A percentile compares a stretch with the other conserved stretches of the same genome.
These are phyloP conservation scores for Pelagomonas calceolata DNA, from an alignment of 108 stramenopile genomes.

Conservation along the genomic window DNA sequence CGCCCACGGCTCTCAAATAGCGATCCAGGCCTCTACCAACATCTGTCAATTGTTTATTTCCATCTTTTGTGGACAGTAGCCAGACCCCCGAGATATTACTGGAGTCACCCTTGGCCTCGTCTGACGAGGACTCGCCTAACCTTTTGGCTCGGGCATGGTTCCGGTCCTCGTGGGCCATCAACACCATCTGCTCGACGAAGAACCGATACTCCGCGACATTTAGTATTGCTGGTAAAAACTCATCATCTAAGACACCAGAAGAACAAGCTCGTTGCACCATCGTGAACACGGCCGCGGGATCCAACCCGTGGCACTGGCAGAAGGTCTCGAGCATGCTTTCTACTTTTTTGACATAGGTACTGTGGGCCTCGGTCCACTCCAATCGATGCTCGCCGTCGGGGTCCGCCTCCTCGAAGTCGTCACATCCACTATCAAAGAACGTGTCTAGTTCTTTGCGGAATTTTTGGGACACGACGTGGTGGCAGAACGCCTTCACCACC, in stretches of 20 bases:
- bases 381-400: background rate
- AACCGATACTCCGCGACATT: background rate
- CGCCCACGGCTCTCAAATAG: background rate
- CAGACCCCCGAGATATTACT: background rate
- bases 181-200: background rate
- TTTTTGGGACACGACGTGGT: background rate
- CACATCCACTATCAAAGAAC: background rate
- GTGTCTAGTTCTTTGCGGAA: background rate
- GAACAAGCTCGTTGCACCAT: background rate
- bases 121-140: background rate
- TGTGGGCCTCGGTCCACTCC: background rate
- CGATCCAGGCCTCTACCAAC: background rate
- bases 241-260: background rate
- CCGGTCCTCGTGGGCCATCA: background rate
- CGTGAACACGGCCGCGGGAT: background rate
- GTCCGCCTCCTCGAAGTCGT: conserved; percentile 2
- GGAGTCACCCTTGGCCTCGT: background rate
- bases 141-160: background rate
- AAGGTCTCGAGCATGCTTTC: background rate
- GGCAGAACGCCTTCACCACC: background rate
- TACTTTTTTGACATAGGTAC: background rate
- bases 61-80: background rate
- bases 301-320: background rate
- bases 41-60: background rate
- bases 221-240: background rate